Base-by-base conservation (phyloP, 2,329 filamentous ascomycete genomes). In the Aspergillus bombycis region DNA sequence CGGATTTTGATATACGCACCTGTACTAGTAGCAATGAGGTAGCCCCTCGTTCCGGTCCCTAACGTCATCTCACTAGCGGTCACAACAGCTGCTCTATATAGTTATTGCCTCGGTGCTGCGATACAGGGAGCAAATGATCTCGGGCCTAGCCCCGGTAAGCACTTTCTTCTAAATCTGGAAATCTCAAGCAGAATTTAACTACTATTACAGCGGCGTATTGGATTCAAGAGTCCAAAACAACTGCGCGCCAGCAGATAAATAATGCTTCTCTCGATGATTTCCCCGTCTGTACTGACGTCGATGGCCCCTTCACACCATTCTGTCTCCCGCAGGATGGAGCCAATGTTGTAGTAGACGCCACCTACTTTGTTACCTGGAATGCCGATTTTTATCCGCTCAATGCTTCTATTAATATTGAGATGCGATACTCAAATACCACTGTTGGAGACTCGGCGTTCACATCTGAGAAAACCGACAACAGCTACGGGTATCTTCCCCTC, bases 351-450 rank as follows among this genome's bases (percentile, higher is more conserved):
- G 71, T 75, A n/a, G 78, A 72, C 56, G 74, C 75, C 32, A 78
- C 74, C 2, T 79, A 80, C 67, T 79, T 78, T 61, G 74, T 77
- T 21, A 78, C 75, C 8, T 79, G 77, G 78, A 70, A 78, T 62
- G 66, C 75, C n/a, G 70, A 74, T 59, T 69, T 71, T 28, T 76
- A 77, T 63, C 60, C 67, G 8, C 52, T 71, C 55, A 75, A 77
- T 62, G 69, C 74, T 32, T 75, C 69, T 32, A 73, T 76, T 54
- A 73, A 66, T 11, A 71, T 79, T 48, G 69, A 73, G 28, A 58
- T 79, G 57, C 68, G 73, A 64, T 80, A 76, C 63, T 63, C 68
- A 58, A 76, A 80, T 56, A 70, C 74, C 36, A 68, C 74, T 3
- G 59, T 63, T 8, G 74, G 75, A 9, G 67, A 74, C 32, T 73